Base-by-base conservation (phyloP, 139 green algal species). In the Chlorella ohadii region DNA sequence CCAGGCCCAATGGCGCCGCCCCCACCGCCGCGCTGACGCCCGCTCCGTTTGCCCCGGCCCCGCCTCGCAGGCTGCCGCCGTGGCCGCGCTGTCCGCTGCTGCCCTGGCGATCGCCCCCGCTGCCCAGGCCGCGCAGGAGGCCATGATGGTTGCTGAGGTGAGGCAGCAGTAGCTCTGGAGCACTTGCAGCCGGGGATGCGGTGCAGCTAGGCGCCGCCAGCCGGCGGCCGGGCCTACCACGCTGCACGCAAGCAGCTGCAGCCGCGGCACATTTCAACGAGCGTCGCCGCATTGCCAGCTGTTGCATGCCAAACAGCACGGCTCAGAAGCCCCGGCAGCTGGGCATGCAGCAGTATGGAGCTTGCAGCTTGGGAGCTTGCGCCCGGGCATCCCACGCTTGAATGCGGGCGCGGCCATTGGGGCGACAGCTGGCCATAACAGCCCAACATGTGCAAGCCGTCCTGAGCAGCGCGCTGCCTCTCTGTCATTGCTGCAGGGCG, bases 91-190 rank as follows among this genome's bases (percentile, higher is more conserved):
- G 44, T 89, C 90, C n/a, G 88, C 90, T 36, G 55, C 92, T 75
- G 91, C 91, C 15, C 71, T 95, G 81, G 88, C 89, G 7, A 79
- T 93, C 12, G 90, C 93, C 39, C 93, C 94, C 72, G 91, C 91
- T 83, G 94, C 91, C n/a, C 93, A 97, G 87, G 94, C 94, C 63
- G 94, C 94, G 0, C 92, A 94, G 87, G 93, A 97, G 90, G 91
- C 88, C 9, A 86, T 94, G 56, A 91, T 93, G 84, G 64, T 96
- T n/a, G 94, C 94, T 74, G 94, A 96, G 90, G 93, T 94, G 87
- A 82, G 90, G 15, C 11, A 0, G 68, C 68, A 33, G 5, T 5
- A 23, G 4, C 17, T 23, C 13, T 51, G 5, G 65, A 6, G 12
- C 17, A 15, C 31, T 13, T 23, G 6, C 31, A 39, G 31, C 15